A percentile compares a stretch with the other conserved stretches of the same genome.
Conservation (phyloP, 306 rosid genomes). For the Phaseolus lunatus region DNA sequence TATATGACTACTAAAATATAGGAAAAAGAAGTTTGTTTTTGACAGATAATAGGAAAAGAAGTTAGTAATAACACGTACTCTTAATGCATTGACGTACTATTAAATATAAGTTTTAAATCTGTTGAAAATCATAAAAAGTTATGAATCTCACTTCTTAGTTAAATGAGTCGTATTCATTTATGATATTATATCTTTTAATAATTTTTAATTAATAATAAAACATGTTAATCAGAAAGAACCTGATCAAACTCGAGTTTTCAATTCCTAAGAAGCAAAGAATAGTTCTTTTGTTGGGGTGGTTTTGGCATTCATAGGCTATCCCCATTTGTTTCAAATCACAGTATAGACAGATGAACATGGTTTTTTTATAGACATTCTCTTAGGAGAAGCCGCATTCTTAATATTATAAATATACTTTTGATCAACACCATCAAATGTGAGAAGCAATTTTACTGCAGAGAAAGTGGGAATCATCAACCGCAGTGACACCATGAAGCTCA, state of each 20-base stretch:
- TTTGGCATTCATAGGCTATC: slow-evolving; percentile 19
- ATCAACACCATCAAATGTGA: slow-evolving; percentile 31
- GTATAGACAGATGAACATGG: neutral
- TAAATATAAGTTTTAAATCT: neutral
- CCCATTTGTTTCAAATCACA: neutral
- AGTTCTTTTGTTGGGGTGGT: neutral
- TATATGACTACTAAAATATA: neutral
- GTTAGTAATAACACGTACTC: no score
- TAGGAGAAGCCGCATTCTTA: no score
- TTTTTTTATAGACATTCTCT: no score
- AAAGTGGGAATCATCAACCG: slow-evolving; percentile 27
- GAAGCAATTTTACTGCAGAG: slow-evolving; percentile 28
- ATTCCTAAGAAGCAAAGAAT: slow-evolving; percentile 46
- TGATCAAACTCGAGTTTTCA: slow-evolving; percentile 17
- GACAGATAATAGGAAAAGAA: no score
- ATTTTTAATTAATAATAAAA: no score
- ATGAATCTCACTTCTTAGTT: neutral
- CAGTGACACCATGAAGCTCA: slow-evolving; percentile 9
- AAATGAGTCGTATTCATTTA: neutral
- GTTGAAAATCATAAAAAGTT: neutral
- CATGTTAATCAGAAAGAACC: neutral
- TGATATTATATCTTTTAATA: neutral
- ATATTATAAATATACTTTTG: neutral
- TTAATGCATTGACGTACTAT: neutral
- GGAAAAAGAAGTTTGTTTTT: no score